Evolutionary conservation across 129 eudicot genomes (phyloP).

Genomic region (Escallonia herrerae): DNA sequence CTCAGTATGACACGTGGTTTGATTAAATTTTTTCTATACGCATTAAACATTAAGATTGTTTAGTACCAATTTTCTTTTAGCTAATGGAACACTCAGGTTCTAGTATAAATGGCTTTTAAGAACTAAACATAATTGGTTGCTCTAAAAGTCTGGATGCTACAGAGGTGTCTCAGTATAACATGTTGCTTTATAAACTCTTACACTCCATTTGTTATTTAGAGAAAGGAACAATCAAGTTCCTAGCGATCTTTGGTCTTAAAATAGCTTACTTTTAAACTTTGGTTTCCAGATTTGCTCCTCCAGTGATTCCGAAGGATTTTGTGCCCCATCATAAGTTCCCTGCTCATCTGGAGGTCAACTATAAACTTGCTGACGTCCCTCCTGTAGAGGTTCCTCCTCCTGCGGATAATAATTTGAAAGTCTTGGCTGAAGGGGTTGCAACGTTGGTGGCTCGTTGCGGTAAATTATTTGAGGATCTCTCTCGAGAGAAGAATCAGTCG

Average conservation of each 20-base stretch:
- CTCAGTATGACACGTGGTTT: background rate
- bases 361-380: slow-evolving; percentile 34
- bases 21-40: background rate
- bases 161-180: no score
- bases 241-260: background rate
- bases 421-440: slow-evolving; percentile 89
- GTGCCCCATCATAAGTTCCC: slow-evolving; percentile 69
- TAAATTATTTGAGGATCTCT: slow-evolving; percentile 86
- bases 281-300: slow-evolving; percentile 79
- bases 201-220: no score
- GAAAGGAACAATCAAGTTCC: no score
- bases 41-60: background rate
- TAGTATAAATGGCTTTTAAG: background rate
- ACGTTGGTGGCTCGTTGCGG: slow-evolving; percentile 95
- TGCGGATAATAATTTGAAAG: slow-evolving; percentile 59
- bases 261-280: background rate
- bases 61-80: background rate
- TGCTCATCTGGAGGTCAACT: slow-evolving; percentile 40
- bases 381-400: slow-evolving; percentile 87
- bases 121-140: background rate
- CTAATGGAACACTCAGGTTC: background rate
- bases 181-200: no score
- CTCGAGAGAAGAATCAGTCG: slow-evolving; percentile 83
- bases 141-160: no score
- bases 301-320: slow-evolving; percentile 76